These are phyloP conservation scores for Picocystis salinarum DNA, from an alignment of 139 green algal genomes.

Conservation along the genomic window DNA sequence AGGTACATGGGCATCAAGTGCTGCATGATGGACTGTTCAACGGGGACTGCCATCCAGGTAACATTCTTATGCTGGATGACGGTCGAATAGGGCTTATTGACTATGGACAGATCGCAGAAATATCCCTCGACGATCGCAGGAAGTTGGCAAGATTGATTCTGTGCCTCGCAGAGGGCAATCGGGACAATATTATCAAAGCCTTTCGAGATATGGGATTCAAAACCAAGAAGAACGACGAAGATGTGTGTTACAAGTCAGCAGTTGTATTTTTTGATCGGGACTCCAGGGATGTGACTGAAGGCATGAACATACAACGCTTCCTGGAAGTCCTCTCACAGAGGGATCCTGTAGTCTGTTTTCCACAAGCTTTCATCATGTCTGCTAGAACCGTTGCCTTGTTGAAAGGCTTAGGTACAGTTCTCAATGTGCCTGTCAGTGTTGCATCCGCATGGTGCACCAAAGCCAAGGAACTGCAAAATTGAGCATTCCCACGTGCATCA, in stretches of 20 bases:
- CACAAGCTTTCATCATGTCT: too few species aligned
- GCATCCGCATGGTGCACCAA: too few species aligned
- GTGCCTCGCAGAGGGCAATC: neutral
- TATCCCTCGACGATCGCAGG: neutral
- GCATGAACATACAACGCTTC: conserved; percentile 3
- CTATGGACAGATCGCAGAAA: conserved; percentile 13
- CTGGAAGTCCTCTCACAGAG: too few species aligned
- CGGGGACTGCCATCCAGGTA: conserved; percentile 10
- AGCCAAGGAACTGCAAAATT: too few species aligned
- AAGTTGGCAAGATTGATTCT: neutral
- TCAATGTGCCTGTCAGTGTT: too few species aligned
- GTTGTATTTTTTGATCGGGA: neutral
- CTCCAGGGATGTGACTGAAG: neutral
- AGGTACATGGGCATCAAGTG: conserved; percentile 15
- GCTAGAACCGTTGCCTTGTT: too few species aligned
- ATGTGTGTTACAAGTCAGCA: conserved; percentile 3
- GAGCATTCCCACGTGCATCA: too few species aligned
- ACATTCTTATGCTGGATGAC: conserved; percentile 18
- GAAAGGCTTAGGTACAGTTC: too few species aligned
- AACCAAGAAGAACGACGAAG: conserved; percentile 2
- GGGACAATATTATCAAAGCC: neutral
- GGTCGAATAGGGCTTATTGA: conserved; percentile 19
- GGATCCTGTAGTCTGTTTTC: too few species aligned
- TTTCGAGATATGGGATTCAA: conserved; percentile 1
- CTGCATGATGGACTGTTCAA: conserved; percentile 12